phyloP scores from a whole-genome alignment of 495 filamentous ascomycete species.

The Filosporella fistucella region DNA sequence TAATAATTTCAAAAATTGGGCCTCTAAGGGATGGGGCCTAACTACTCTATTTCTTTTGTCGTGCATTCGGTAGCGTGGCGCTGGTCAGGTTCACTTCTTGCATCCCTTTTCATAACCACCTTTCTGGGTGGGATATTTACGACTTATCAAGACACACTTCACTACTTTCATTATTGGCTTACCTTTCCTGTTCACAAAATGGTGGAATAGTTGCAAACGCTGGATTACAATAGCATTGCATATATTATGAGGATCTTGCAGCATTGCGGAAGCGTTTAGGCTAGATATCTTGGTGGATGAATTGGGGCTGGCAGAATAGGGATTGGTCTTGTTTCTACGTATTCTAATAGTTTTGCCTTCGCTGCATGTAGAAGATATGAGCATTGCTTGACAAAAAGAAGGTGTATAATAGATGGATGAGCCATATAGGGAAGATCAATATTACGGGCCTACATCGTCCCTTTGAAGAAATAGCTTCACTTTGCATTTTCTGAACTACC shows the following conservation, averaged over 20 bases:
- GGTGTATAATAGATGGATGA: too few relatives aligned
- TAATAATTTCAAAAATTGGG: too few relatives aligned
- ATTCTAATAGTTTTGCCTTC: too few relatives aligned
- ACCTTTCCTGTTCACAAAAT: neutral
- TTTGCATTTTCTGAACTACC: too few relatives aligned
- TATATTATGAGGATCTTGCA: conserved; percentile 16
- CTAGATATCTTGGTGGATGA: conserved; percentile 11
- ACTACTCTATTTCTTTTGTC: conserved; percentile 12
- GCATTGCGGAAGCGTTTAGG: conserved; percentile 19
- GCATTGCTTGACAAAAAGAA: too few relatives aligned
- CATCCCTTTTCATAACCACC: conserved; percentile 12
- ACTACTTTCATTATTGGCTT: neutral
- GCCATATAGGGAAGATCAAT: too few relatives aligned
- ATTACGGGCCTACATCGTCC: too few relatives aligned
- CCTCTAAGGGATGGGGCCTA: too few relatives aligned
- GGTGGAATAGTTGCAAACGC: neutral
- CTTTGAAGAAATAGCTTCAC: too few relatives aligned
- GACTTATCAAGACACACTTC: conserved; percentile 16
- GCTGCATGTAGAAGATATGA: too few relatives aligned
- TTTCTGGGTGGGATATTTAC: conserved; percentile 7
- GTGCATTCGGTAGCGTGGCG: conserved; percentile 24
- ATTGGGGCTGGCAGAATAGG: too few relatives aligned
- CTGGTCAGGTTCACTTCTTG: conserved; percentile 19
- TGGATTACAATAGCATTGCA: neutral
- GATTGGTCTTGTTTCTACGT: too few relatives aligned